A percentile compares a stretch with the other conserved stretches of the same genome.
Evolutionary conservation across 495 filamentous ascomycete genomes (phyloP).

Genomic region (Aspergillus diversus): DNA sequence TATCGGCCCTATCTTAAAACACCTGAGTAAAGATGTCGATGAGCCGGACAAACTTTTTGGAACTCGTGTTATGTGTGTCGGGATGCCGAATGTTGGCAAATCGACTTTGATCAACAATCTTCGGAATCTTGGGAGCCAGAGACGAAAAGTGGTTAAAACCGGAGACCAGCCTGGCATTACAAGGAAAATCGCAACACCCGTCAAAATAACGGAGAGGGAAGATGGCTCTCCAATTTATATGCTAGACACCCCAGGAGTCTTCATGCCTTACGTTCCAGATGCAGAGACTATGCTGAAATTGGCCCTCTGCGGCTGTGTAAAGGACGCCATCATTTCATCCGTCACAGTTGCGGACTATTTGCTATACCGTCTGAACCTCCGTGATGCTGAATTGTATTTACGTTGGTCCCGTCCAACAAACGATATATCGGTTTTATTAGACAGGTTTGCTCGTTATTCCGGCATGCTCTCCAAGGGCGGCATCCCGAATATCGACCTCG

Average conservation of each 20-base stretch:
- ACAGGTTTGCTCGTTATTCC: conserved; percentile 67
- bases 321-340: conserved; percentile 78
- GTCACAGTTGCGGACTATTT: conserved; percentile 85
- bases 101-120: conserved; percentile 89
- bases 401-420: conserved; percentile 77
- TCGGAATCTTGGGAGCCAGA: conserved; percentile 66
- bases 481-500: conserved; percentile 66
- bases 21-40: conserved; percentile 52
- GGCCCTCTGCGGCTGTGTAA: conserved; percentile 85
- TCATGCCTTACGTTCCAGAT: conserved; percentile 86
- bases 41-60: conserved; percentile 62
- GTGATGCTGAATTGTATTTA: conserved; percentile 60
- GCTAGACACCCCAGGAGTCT: conserved; percentile 82
- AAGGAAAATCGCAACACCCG: conserved; percentile 76
- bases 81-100: conserved; percentile 95
- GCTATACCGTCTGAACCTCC: conserved; percentile 77
- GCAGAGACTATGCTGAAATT: conserved; percentile 91
- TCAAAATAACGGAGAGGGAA: conserved; percentile 73
- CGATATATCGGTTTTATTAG: conserved; percentile 70
- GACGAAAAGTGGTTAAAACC: conserved; percentile 78
- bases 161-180: conserved; percentile 90
- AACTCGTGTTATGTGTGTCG: conserved; percentile 81
- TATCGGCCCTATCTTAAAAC: conserved; percentile 58
- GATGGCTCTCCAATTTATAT: conserved; percentile 63
- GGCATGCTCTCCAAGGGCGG: conserved; percentile 80